These are phyloP conservation scores for Achaetomiella virescens DNA, from an alignment of 495 filamentous ascomycete genomes.

Conservation along the genomic window DNA sequence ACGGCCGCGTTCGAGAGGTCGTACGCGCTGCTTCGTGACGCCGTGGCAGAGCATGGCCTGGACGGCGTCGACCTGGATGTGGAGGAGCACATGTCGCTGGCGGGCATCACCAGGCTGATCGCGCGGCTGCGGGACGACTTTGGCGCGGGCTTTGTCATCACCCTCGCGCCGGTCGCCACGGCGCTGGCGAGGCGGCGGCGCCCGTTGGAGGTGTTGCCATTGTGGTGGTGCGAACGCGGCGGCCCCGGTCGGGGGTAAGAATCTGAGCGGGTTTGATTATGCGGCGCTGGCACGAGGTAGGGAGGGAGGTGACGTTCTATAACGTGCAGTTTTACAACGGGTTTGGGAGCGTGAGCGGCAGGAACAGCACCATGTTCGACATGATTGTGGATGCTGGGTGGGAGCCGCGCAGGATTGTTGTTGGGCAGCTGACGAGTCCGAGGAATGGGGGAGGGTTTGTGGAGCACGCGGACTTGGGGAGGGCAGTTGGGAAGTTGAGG, in stretches of 20 bases:
- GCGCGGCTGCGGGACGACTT: slow-evolving; percentile 66
- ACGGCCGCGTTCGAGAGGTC: slow-evolving; percentile 54
- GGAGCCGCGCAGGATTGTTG: slow-evolving; percentile 58
- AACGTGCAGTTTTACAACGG: slow-evolving; percentile 83
- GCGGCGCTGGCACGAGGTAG: slow-evolving; percentile 45
- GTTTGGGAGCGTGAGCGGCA: slow-evolving; percentile 59
- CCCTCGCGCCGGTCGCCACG: slow-evolving; percentile 70
- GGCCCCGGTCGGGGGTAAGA: no score
- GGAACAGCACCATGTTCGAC: slow-evolving; percentile 49
- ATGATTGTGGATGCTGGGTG: slow-evolving; percentile 56
- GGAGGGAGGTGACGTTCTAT: slow-evolving; percentile 59
- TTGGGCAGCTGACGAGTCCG: slow-evolving; percentile 66
- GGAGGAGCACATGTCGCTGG: slow-evolving; percentile 68
- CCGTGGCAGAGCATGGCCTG: slow-evolving; percentile 52
- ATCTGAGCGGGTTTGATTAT: slow-evolving; percentile 76
- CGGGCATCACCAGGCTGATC: slow-evolving; percentile 64
- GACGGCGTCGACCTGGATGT: slow-evolving; percentile 80
- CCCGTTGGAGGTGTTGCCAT: no score
- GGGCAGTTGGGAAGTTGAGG: slow-evolving; percentile 42
- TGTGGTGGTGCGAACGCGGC: no score
- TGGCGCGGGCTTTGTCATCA: slow-evolving; percentile 64
- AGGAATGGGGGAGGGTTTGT: slow-evolving; percentile 53
- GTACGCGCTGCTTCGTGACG: slow-evolving; percentile 57
- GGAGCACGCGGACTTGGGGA: slow-evolving; percentile 27
- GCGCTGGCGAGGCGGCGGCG: no score